Percentiles rank a stretch among this genome's conserved stretches.
phyloP scores from a whole-genome alignment of 768 basidiomycete genomes.

The Termitomyces eurrhizus region DNA sequence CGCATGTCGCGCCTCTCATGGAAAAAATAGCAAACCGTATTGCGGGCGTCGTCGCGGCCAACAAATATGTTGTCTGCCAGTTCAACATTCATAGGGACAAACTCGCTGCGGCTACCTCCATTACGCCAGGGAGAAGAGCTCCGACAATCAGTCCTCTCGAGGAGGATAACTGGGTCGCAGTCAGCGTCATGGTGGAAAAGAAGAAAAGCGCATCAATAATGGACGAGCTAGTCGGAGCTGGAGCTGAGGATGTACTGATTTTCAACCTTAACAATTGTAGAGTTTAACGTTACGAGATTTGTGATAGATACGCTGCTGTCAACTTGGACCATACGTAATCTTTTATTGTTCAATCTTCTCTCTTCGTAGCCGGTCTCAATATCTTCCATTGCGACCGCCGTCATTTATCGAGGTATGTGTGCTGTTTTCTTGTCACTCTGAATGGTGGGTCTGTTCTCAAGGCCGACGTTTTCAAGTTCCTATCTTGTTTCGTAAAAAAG shows the following conservation, averaged over 20 bases:
- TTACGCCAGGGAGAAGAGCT: constrained; percentile 89
- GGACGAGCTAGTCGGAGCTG: constrained; percentile 79
- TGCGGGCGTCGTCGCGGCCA: constrained; percentile 86
- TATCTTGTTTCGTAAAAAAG: too few species aligned
- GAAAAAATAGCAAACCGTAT: constrained; percentile 82
- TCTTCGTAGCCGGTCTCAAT: not conserved
- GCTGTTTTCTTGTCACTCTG: not conserved
- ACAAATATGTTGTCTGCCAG: constrained; percentile 84
- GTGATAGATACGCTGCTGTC: not conserved
- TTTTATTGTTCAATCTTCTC: not conserved
- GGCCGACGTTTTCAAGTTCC: not conserved
- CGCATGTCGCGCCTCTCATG: constrained; percentile 63
- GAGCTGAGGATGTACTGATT: constrained; percentile 89
- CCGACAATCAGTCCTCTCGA: constrained; percentile 88
- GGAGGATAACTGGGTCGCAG: constrained; percentile 82
- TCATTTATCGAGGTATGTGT: not conserved
- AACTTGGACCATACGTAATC: not conserved
- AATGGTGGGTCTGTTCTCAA: too few species aligned
- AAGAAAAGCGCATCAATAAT: constrained; percentile 75
- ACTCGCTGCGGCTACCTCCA: constrained; percentile 53
- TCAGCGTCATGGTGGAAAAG: constrained; percentile 91
- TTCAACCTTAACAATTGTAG: constrained; percentile 93
- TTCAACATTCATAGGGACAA: constrained; percentile 81
- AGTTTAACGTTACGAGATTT: constrained; percentile 45
- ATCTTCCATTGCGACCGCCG: not conserved